Evolutionary conservation across 371 early-diverging fungal species (phyloP), one percentile per base, ranked within the genome.

Genomic region (Coemansia sp.): DNA sequence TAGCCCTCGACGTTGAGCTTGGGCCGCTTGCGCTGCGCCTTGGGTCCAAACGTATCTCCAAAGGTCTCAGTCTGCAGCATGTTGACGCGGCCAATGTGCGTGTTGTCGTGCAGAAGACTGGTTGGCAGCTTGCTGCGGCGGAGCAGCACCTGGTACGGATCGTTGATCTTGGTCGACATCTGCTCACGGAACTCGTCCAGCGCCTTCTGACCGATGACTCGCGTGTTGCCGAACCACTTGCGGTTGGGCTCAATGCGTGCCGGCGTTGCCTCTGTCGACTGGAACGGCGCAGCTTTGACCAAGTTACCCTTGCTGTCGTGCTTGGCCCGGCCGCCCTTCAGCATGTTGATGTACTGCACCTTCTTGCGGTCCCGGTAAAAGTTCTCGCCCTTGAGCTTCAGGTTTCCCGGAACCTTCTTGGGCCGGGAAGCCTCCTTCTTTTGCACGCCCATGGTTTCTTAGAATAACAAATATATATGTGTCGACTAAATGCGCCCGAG

Each of bases 161-260:
- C 96, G 75, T 96, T 89, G 58, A 91, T 86, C 79, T 90, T 93
- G 62, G 87, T 84, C 40, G 90, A 88, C 78, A 99, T 88, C 64
- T 95, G 96, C 73, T 94, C 91, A 50, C 96, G 87, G 80, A 97
- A 97, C 67, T 85, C 86, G 67, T 92, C 93, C 60, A 97, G 86
- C 57, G 92, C 91, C 80, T 94, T 91, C 78, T 96, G 96, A 2
- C 93, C 93, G 72, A 96, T 94, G 14, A 94, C 97, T 67, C 97
- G 85, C 51, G 97, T 93, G 87, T 99, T 92, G 81, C 95, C 95
- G 82, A 99, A 99, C 99, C 99, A 99, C 73, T 92, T 89, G 81
- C 99, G 87, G 81, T 96, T 91, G 62, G 99, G 95, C 62, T 93
- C 92, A 20, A 99, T 91, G 68, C 96, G 87, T 21, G 92, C 91